phyloP scores from a whole-genome alignment of 257 asterid genomes.

The Solanum pimpinellifolium region DNA sequence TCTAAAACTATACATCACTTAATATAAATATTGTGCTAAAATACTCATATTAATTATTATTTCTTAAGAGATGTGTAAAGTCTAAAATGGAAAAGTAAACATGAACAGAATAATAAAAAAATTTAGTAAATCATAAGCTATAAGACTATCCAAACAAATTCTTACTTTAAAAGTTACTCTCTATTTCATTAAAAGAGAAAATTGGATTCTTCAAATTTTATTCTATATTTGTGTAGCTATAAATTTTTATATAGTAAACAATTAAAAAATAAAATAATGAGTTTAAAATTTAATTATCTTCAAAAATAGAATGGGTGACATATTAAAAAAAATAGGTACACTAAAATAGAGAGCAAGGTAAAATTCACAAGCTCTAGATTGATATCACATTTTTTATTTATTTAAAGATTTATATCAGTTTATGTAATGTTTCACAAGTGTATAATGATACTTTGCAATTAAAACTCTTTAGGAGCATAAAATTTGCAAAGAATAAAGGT shows the following conservation, averaged over 20 bases:
- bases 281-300: background rate
- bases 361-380: background rate
- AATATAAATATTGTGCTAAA: background rate
- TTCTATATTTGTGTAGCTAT: background rate
- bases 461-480: slow-evolving; percentile 1
- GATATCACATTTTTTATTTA: background rate
- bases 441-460: background rate
- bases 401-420: background rate
- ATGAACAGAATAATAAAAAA: background rate
- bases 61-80: background rate
- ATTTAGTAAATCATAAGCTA: background rate
- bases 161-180: background rate
- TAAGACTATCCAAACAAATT: background rate
- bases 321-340: background rate
- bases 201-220: background rate
- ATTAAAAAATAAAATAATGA: background rate
- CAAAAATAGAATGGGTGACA: background rate
- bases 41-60: background rate
- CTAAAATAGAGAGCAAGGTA: background rate
- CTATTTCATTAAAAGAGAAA: background rate
- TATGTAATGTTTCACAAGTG: background rate
- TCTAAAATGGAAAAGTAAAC: background rate
- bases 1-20: background rate
- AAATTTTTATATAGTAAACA: background rate
- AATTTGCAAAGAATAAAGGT: slow-evolving; percentile 21